phyloP scores from a whole-genome alignment of 2,329 filamentous ascomycete species.

The Onygenales sp. region DNA sequence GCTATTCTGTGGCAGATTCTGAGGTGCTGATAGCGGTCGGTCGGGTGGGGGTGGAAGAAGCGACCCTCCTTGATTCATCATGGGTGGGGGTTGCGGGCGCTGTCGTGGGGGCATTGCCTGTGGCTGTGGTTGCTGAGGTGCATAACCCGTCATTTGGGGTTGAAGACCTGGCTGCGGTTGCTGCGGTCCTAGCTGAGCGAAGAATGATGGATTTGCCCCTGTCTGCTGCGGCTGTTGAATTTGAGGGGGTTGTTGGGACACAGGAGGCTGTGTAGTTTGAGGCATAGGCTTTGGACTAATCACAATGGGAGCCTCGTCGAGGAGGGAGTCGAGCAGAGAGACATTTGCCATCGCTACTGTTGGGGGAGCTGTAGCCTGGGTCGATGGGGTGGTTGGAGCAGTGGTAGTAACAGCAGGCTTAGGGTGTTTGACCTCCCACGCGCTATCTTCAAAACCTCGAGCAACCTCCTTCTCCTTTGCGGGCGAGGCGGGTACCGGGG shows the following conservation, averaged over 20 bases:
- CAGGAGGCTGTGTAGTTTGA: slow-evolving; percentile 31
- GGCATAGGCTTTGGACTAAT: slow-evolving; percentile 40
- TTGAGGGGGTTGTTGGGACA: slow-evolving; percentile 34
- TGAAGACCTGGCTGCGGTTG: slow-evolving; percentile 14
- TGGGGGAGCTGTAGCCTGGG: slow-evolving; percentile 31
- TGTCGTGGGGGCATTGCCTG: slow-evolving; percentile 45
- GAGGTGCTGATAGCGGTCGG: slow-evolving; percentile 77
- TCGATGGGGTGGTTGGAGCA: slow-evolving; percentile 26
- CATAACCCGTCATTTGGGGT: slow-evolving; percentile 30
- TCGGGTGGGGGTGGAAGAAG: slow-evolving; percentile 70
- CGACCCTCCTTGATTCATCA: slow-evolving; percentile 49
- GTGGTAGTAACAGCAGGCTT: slow-evolving; percentile 40
- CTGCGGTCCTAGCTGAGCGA: slow-evolving; percentile 35
- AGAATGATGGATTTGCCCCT: slow-evolving; percentile 40
- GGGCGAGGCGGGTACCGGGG: slow-evolving; percentile 41
- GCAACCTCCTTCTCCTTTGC: slow-evolving; percentile 39
- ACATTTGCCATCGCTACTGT: slow-evolving; percentile 60
- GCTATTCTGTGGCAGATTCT: slow-evolving; percentile 62
- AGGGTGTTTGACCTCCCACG: slow-evolving; percentile 88
- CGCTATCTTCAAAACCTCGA: slow-evolving; percentile 85
- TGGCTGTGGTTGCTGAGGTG: slow-evolving; percentile 23
- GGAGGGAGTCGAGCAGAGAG: slow-evolving; percentile 51
- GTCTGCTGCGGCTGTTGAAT: slow-evolving; percentile 33
- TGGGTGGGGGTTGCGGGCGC: slow-evolving; percentile 61
- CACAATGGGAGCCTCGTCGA: slow-evolving; percentile 38